Evolutionary conservation across 495 filamentous ascomycete species (phyloP), one percentile per base, ranked within the genome.

Genomic region (Gamarada debralockiae): DNA sequence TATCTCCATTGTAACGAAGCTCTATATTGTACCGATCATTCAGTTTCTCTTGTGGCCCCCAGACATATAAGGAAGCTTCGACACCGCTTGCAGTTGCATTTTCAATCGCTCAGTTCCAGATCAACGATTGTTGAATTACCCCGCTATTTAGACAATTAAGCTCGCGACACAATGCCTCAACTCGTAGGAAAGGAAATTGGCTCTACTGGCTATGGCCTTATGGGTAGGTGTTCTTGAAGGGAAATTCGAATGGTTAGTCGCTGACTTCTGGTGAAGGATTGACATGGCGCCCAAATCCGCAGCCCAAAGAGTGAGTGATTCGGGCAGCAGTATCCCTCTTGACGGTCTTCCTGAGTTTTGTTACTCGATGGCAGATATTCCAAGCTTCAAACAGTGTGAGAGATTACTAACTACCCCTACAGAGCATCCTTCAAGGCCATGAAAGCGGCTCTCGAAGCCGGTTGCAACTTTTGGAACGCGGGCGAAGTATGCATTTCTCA

Each of bases 401-500:
- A n/a, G n/a, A n/a, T n/a, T n/a, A n/a, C n/a, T n/a, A n/a, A n/a
- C n/a, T n/a, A n/a, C n/a, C n/a, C n/a, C n/a, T n/a, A n/a, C n/a
- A n/a, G n/a, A 24, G 73, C 83, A 61, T 76, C 84, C 54, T 84
- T 92, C 62, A 77, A 78, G 52, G 78, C 85, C 6, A 74, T 93
- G 69, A 80, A 78, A 55, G 75, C 82, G 18, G 74, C 89, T 13
- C 73, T 93, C 43, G 62, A 71, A n/a, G 68, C 71, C 10, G 87
- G 88, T 25, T 65, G 77, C 75, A 86, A 81, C 67, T 82, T 88
- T 67, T 92, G 88, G 88, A 92, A 92, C 64, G 88, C 74, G 37
- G 88, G 84, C 59, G 84, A 88, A 56, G 74, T 92, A 60, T 92
- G 92, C 69, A n/a, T n/a, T n/a, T n/a, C n/a, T n/a, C n/a, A n/a